Evolutionary conservation across 129 eudicot species (phyloP).

Genomic region (Arctium minus): DNA sequence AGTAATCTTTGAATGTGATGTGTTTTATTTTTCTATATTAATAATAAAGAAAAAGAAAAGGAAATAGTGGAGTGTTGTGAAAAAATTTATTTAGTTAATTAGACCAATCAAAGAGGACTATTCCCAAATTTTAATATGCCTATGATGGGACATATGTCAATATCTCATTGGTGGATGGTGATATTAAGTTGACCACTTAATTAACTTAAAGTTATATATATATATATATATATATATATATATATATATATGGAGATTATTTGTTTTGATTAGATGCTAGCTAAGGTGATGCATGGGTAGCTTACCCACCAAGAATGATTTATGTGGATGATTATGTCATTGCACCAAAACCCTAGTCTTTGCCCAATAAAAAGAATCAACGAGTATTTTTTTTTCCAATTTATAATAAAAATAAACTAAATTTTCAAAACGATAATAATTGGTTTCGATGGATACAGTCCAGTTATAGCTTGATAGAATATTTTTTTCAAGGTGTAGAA

Average conservation of each 20-base stretch:
- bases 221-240: no score
- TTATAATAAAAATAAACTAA: no score
- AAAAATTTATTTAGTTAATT: not conserved
- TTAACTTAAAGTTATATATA: not conserved
- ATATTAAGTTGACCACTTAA: constrained; percentile 7
- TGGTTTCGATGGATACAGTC: not conserved
- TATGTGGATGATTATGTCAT: not conserved
- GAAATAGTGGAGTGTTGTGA: not conserved
- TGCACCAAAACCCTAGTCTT: not conserved
- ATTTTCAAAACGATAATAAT: not conserved
- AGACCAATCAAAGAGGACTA: not conserved
- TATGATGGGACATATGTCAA: not conserved
- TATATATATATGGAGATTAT: not conserved
- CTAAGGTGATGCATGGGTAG: constrained; percentile 17
- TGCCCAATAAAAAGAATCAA: not conserved
- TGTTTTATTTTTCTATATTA: not conserved
- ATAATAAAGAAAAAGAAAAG: not conserved
- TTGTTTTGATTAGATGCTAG: not conserved
- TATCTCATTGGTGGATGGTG: not conserved
- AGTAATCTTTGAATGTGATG: no score
- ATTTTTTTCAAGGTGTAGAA: not conserved
- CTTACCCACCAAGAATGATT: constrained; percentile 16
- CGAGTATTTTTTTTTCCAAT: no score
- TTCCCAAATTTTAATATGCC: not conserved
- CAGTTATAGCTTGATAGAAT: not conserved